Evolutionary conservation across 805 yeast species (phyloP).

Genomic region (Starmerella vitae): DNA sequence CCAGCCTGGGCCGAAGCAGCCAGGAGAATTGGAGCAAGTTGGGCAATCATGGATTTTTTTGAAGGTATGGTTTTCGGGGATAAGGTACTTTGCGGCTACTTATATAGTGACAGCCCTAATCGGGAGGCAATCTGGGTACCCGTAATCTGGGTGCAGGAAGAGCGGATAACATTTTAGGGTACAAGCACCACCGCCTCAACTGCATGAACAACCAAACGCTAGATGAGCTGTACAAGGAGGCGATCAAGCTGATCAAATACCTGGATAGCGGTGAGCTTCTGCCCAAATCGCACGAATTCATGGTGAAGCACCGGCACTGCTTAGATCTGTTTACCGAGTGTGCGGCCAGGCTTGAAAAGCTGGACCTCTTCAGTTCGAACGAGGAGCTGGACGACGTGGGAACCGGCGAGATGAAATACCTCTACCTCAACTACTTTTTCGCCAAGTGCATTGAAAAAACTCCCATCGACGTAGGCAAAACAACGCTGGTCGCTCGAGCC

Average conservation of each 20-base stretch:
- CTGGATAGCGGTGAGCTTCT: slow-evolving; percentile 8
- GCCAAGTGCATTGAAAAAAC: slow-evolving; percentile 32
- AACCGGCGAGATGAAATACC: slow-evolving; percentile 47
- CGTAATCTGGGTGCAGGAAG: no score
- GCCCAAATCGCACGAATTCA: slow-evolving; percentile 6
- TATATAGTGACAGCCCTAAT: no score
- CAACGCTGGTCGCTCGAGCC: slow-evolving; percentile 16
- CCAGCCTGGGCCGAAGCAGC: slow-evolving; percentile 17
- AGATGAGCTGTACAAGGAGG: background rate
- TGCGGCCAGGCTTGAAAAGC: slow-evolving; percentile 28
- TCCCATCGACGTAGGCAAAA: slow-evolving; percentile 12
- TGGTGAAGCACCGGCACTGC: slow-evolving; percentile 6
- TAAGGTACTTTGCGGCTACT: no score
- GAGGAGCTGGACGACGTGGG: slow-evolving; percentile 58
- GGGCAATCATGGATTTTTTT: background rate
- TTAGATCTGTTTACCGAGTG: slow-evolving; percentile 4
- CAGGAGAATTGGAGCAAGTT: slow-evolving; percentile 5
- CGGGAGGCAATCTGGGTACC: no score
- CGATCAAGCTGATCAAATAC: background rate
- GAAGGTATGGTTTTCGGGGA: no score
- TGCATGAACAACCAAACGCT: slow-evolving; percentile 1
- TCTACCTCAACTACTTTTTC: slow-evolving; percentile 46
- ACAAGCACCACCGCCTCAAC: no score
- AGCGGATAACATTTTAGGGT: no score
- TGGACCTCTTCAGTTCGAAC: slow-evolving; percentile 55